phyloP scores from a whole-genome alignment of 257 asterid species.

The Petunia secreta region DNA sequence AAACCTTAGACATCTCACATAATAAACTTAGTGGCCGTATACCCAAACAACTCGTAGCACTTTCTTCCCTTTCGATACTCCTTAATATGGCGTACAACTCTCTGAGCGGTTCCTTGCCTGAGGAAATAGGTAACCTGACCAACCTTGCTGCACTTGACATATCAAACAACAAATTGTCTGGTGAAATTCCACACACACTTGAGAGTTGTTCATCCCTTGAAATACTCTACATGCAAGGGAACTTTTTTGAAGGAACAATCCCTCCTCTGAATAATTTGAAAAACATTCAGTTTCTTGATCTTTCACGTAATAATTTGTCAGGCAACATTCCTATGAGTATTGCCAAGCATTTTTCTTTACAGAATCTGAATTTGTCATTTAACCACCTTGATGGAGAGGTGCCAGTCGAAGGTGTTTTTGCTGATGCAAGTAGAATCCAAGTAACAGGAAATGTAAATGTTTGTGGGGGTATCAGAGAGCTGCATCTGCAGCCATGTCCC shows the following conservation, averaged over 20 bases:
- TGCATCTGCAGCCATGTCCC: constrained; percentile 44
- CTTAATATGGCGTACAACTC: constrained; percentile 46
- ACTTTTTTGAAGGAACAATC: constrained; percentile 42
- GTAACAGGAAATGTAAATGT: constrained; percentile 45
- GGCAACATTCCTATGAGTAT: constrained; percentile 44
- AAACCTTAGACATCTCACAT: constrained; percentile 34
- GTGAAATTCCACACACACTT: constrained; percentile 44
- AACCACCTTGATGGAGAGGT: constrained; percentile 51
- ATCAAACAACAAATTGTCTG: constrained; percentile 47
- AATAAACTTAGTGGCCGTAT: constrained; percentile 49
- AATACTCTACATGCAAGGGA: constrained; percentile 39
- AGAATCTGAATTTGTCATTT: constrained; percentile 47
- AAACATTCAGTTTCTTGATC: constrained; percentile 43
- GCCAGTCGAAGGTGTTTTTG: constrained; percentile 48
- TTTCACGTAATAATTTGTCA: constrained; percentile 45
- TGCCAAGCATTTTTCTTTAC: constrained; percentile 32
- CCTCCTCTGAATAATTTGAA: constrained; percentile 39
- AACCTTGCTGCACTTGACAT: constrained; percentile 45
- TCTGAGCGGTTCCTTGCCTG: constrained; percentile 47
- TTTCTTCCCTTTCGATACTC: constrained; percentile 35
- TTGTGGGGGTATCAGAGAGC: constrained; percentile 47
- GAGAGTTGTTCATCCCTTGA: constrained; percentile 45
- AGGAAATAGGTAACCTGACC: constrained; percentile 44
- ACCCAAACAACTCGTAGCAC: constrained; percentile 42
- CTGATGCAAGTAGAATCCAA: constrained; percentile 34